Evolutionary conservation across 495 filamentous ascomycete species (phyloP), one percentile per base, ranked within the genome.

Genomic region (Chlorociboria aeruginascens): DNA sequence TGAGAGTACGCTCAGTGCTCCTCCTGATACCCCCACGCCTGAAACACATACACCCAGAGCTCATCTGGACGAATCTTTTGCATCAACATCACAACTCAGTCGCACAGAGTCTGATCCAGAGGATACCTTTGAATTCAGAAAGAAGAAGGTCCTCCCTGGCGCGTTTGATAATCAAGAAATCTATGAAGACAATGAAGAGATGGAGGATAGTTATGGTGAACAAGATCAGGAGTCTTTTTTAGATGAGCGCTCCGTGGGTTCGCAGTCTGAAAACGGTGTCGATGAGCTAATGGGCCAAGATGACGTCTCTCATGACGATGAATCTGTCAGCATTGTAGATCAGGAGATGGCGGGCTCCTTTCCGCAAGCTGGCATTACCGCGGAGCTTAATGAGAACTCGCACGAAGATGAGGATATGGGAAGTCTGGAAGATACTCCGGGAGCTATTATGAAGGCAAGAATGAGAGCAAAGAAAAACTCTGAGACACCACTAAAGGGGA

Each of bases 201-300:
- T 49, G 38, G 50, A 56, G 40, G 63, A 63, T 20, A 50, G 59
- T 7, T 55, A 66, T 17, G 63, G 69, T 29, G 69, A 76, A 11
- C 65, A 67, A 52, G 61, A 68, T 40, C 76, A 65, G 65, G 73
- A 82, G 73, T 85, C 83, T 89, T 88, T 90, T 87, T 88, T 85
- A 80, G 86, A 79, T 74, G 81, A 83, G 66, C 77, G 82, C 77
- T 84, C 82, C 77, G 82, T 79, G 76, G 85, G 79, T 78, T 84
- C 84, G 64, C 71, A 77, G 67, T 76, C 73, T 72, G 77, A 82
- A 63, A 77, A 78, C 49, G 66, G 71, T 64, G 73, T 76, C 52
- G 76, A 78, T 45, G 74, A 78, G 63, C 73, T 76, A 66, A 75
- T 80, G 58, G 71, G 69, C 46, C 73, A 76, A 43, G 57, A 56